Base-by-base conservation (phyloP, 148 eudicot species). In the Dysphania ambrosioides region DNA sequence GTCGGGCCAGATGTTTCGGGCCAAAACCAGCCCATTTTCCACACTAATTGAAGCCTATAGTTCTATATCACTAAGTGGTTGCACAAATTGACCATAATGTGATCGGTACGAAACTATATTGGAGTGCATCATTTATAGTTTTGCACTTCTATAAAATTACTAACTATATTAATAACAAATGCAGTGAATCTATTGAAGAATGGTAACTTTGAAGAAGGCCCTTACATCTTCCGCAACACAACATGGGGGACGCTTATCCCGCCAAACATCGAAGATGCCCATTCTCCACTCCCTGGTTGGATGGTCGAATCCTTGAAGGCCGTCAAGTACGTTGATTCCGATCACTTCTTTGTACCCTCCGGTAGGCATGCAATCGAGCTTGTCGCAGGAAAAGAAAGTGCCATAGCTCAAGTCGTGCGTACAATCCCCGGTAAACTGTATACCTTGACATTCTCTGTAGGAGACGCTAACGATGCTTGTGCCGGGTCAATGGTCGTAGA, bases 221-320 rank as follows among this genome's bases (percentile, higher is more conserved):
- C 98, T 0, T 93, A 89, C 77, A 80, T 93, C 21, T 85, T 93
- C 70, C 96, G 93, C 1, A 87, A 87, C 84, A 80, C 98, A 31
- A 47, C 88, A 41, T 93, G 96, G 96, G 98, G 98, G 56, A 89
- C 89, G 61, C 81, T 93, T 6, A 86, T 91, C 79, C 98, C 98
- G 42, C 98, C 98, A 9, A 85, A 86, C 89, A 93, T 93, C 21
- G 98, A 93, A 53, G 98, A 93, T 34, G 86, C 86, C 38, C 93
- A 93, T 82, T 91, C 93, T 1, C 96, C 98, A 0, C 85, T 93
- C 2, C 98, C 98, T 0, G 98, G 91, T 1, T 93, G 98, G 98
- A 90, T 93, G 88, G 80, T 93, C 29, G 96, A 87, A 66, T 93
- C 98, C 56, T 83, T 93, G 16, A 93, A 93, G 76, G 98, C 98